These are phyloP conservation scores for Otatea glauca DNA, from an alignment of 176 grass and related monocot species.

Conservation along the genomic window DNA sequence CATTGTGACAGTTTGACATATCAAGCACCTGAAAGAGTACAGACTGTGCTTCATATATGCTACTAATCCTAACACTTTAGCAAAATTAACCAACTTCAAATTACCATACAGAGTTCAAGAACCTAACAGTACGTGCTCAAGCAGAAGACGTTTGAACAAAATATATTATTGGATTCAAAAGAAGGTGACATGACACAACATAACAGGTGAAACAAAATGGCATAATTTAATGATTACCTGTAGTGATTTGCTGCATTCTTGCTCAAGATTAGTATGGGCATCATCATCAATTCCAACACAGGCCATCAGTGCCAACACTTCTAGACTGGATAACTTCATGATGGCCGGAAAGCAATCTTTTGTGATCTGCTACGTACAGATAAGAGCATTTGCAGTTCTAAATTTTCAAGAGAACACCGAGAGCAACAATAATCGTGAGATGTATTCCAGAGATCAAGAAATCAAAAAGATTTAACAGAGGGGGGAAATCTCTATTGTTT, in stretches of 20 bases:
- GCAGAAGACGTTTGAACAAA: neutral
- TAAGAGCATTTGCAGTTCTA: slow-evolving; percentile 16
- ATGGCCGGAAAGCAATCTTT: slow-evolving; percentile 62
- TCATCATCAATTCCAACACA: slow-evolving; percentile 74
- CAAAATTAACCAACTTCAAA: neutral
- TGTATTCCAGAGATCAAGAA: neutral
- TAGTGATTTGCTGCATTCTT: slow-evolving; percentile 71
- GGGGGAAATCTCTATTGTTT: neutral
- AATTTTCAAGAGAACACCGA: too few species aligned
- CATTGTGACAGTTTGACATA: slow-evolving; percentile 71
- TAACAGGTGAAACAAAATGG: neutral
- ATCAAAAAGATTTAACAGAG: neutral
- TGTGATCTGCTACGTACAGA: slow-evolving; percentile 58
- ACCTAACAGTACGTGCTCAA: neutral
- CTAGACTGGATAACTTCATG: slow-evolving; percentile 66
- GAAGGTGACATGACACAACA: neutral
- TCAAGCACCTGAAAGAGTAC: slow-evolving; percentile 65
- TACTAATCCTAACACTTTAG: neutral
- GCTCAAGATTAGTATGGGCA: slow-evolving; percentile 48
- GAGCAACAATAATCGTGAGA: neutral
- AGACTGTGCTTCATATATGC: neutral
- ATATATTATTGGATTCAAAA: neutral
- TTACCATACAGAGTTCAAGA: neutral
- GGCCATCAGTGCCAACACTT: slow-evolving; percentile 63
- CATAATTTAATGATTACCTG: slow-evolving; percentile 48